Percentiles rank a stretch among this genome's conserved stretches.
Conservation (phyloP, 176 grass and related monocot species). For the Poa annua region DNA sequence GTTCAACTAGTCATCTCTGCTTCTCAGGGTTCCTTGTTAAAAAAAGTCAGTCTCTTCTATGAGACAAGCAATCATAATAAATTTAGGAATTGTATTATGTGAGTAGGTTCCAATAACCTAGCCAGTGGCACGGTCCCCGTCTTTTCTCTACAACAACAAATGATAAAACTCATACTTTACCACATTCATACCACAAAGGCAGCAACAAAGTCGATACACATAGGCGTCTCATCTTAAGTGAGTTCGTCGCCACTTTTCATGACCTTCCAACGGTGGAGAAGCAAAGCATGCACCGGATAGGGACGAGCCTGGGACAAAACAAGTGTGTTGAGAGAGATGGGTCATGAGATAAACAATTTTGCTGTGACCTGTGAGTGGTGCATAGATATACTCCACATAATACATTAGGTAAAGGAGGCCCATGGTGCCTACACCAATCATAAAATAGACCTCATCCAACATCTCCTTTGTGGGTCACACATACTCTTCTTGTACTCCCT, state of each 20-base stretch:
- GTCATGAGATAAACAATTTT: conserved; percentile 41
- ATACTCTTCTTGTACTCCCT: not conserved
- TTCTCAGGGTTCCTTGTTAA: too few species aligned
- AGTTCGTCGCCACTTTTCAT: conserved; percentile 5
- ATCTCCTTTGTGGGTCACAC: not conserved
- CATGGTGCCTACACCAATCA: conserved; percentile 61
- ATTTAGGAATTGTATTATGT: too few species aligned
- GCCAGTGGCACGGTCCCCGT: too few species aligned
- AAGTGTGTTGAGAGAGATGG: conserved; percentile 28
- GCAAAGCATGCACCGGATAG: conserved; percentile 19
- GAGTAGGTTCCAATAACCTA: too few species aligned
- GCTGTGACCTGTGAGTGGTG: conserved; percentile 38
- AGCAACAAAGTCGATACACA: conserved; percentile 26
- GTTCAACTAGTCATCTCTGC: too few species aligned
- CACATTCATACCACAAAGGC: not conserved
- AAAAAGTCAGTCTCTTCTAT: too few species aligned
- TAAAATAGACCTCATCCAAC: conserved; percentile 66
- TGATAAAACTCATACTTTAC: not conserved
- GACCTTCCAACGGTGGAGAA: conserved; percentile 28
- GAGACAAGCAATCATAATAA: too few species aligned
- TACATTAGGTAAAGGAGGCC: conserved; percentile 39
- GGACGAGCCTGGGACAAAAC: conserved; percentile 16
- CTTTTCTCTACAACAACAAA: not conserved
- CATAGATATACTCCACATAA: not conserved
- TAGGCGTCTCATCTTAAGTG: not conserved